Conservation (phyloP, 768 basidiomycete species). For the Trichaptum fuscoviolaceum region DNA sequence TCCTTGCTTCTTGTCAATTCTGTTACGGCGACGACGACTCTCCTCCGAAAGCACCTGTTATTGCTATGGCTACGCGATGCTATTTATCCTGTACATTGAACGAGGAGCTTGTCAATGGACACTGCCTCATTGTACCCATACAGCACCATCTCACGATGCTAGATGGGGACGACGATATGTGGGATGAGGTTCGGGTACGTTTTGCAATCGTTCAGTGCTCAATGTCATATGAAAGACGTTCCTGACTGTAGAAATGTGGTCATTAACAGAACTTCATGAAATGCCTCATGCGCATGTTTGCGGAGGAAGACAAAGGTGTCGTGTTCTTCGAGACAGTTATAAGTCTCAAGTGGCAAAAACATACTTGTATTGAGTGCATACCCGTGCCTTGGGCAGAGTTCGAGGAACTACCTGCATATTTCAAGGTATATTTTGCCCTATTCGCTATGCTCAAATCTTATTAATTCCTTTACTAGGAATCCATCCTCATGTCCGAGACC, state of each 20-base stretch:
- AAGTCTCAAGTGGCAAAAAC: conserved; percentile 79
- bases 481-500: conserved; percentile 84
- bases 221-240: neutral
- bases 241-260: conserved; percentile 32
- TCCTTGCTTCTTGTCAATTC: conserved; percentile 76
- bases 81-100: conserved; percentile 87
- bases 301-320: conserved; percentile 89
- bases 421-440: conserved; percentile 53
- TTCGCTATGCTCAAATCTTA: neutral
- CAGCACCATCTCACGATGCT: conserved; percentile 89
- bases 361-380: conserved; percentile 91
- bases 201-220: conserved; percentile 3
- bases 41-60: conserved; percentile 77
- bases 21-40: conserved; percentile 93
- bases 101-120: conserved; percentile 88
- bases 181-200: conserved; percentile 92
- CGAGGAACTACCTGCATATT: conserved; percentile 87
- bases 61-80: conserved; percentile 85
- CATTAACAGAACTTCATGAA: conserved; percentile 70
- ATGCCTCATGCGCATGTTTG: conserved; percentile 92
- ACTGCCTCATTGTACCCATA: conserved; percentile 93
- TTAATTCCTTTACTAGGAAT: conserved; percentile 53
- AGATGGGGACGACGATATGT: conserved; percentile 94
- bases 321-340: conserved; percentile 95
- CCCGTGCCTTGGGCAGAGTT: conserved; percentile 88